Percentiles rank a stretch among this genome's conserved stretches.
Evolutionary conservation across 305 asterid species (phyloP).

Genomic region (Caryopteris hybrid): DNA sequence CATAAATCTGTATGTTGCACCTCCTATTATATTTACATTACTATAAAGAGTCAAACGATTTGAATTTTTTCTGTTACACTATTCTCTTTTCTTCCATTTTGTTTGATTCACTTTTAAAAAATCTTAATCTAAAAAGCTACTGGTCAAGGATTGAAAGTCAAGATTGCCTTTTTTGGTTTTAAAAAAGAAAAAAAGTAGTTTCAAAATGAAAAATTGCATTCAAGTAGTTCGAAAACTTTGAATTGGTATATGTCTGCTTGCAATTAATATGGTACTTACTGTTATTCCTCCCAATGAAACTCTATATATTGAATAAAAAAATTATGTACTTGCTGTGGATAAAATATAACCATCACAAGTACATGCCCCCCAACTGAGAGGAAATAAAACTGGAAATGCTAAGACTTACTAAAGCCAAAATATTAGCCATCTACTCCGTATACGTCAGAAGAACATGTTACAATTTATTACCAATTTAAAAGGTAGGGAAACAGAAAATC

Average conservation of each 20-base stretch:
- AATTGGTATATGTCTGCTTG: neutral
- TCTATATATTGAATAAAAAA: neutral
- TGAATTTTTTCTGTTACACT: neutral
- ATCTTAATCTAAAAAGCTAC: neutral
- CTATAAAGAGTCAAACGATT: neutral
- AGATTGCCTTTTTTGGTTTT: neutral
- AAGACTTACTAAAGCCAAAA: neutral
- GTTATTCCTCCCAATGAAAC: neutral
- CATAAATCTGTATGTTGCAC: neutral
- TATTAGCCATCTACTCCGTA: neutral
- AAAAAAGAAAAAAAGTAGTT: neutral
- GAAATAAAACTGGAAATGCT: neutral
- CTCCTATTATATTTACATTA: neutral
- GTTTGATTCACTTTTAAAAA: neutral
- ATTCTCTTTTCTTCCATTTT: neutral
- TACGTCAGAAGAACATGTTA: neutral
- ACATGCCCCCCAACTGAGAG: neutral
- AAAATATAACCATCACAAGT: neutral
- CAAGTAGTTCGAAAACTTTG: neutral
- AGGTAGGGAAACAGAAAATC: neutral
- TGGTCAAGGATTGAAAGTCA: neutral
- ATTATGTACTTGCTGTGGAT: neutral
- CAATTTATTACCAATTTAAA: neutral
- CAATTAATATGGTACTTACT: neutral
- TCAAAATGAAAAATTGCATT: neutral